Percentiles rank a stretch among this genome's conserved stretches.
phyloP scores from a whole-genome alignment of 169 alveolate species.

The Pseudocohnilembus persalinus region DNA sequence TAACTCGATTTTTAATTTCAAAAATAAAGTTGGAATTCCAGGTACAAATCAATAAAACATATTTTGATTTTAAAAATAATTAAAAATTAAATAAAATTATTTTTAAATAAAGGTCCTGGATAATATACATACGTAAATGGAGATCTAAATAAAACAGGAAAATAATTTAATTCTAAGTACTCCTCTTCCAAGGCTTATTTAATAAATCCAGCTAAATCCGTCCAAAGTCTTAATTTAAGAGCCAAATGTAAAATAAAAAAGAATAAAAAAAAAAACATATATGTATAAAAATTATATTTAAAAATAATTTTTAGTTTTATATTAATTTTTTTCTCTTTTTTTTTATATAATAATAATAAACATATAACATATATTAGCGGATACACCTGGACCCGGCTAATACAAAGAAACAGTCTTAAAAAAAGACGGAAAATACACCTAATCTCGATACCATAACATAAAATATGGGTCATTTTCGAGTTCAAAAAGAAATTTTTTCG shows the following conservation, averaged over 20 bases:
- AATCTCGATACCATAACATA: neutral
- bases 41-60: neutral
- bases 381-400: conserved; percentile 6
- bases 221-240: too few relatives aligned
- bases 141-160: neutral
- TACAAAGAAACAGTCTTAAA: neutral
- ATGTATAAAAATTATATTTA: too few relatives aligned
- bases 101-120: neutral
- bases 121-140: neutral
- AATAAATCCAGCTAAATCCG: neutral
- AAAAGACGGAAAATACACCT: neutral
- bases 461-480: neutral
- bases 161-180: neutral
- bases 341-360: neutral
- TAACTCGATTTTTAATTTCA: neutral
- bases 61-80: too few relatives aligned
- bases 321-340: neutral
- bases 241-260: too few relatives aligned
- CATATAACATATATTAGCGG: neutral
- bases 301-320: too few relatives aligned
- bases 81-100: too few relatives aligned
- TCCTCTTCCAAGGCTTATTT: neutral
- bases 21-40: neutral
- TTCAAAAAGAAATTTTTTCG: neutral
- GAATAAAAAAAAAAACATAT: neutral